A percentile compares a stretch with the other conserved stretches of the same genome.
These are phyloP conservation scores for Paecilomyces sp. DNA, from an alignment of 2,329 filamentous ascomycete genomes.

Conservation along the genomic window DNA sequence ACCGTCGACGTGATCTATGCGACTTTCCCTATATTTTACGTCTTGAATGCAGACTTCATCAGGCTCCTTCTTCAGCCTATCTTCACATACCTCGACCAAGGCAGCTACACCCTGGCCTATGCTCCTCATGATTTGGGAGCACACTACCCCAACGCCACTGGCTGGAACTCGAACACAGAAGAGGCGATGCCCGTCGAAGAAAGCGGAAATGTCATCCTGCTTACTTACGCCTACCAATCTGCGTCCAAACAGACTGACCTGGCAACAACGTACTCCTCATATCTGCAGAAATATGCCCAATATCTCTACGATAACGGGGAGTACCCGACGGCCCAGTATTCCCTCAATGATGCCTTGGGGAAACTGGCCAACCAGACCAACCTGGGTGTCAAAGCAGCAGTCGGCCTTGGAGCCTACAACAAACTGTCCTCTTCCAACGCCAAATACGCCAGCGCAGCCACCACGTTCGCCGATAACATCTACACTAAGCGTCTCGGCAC, in stretches of 20 bases:
- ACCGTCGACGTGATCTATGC: constrained; percentile 36
- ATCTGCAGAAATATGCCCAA: constrained; percentile 27
- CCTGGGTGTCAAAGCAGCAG: constrained; percentile 36
- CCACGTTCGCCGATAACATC: constrained; percentile 22
- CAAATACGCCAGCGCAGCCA: constrained; percentile 24
- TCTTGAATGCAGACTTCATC: constrained; percentile 31
- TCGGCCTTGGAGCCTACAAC: constrained; percentile 31
- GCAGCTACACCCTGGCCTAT: constrained; percentile 24
- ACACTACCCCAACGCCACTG: constrained; percentile 30
- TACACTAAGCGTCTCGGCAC: constrained; percentile 22
- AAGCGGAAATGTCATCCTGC: constrained; percentile 28
- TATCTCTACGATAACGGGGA: constrained; percentile 29
- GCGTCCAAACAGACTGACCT: constrained; percentile 26
- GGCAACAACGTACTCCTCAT: constrained; percentile 18
- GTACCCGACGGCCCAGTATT: constrained; percentile 26
- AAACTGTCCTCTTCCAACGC: constrained; percentile 12
- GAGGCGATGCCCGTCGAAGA: constrained; percentile 33
- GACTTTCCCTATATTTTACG: constrained; percentile 33
- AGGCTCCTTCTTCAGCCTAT: constrained; percentile 34
- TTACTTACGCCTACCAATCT: constrained; percentile 27
- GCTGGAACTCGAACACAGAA: constrained; percentile 21
- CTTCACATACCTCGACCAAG: constrained; percentile 26
- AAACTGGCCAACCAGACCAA: constrained; percentile 33
- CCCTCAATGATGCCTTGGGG: constrained; percentile 33
- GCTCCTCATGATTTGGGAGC: constrained; percentile 30